Conservation (phyloP, 2,329 filamentous ascomycete genomes). For the Ascocoryne sarcoides region DNA sequence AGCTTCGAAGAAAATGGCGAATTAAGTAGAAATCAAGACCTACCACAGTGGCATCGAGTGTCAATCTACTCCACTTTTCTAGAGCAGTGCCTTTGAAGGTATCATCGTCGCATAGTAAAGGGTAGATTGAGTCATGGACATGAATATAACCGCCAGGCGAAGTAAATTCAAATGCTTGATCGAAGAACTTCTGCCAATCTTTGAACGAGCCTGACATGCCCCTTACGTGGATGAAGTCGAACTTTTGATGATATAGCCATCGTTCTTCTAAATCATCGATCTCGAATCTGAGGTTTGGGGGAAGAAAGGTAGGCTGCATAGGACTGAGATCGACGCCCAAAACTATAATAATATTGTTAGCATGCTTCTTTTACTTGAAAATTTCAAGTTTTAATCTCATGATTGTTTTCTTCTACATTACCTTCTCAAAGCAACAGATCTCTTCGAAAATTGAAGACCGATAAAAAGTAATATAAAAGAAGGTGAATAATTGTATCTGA, state of each 20-base stretch:
- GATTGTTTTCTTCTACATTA: no score
- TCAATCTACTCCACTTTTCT: background rate
- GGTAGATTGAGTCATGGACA: conserved; percentile 19
- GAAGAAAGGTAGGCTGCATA: conserved; percentile 49
- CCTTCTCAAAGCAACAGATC: no score
- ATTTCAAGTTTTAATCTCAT: no score
- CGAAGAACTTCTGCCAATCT: background rate
- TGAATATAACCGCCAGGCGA: conserved; percentile 26
- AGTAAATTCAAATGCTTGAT: conserved; percentile 1
- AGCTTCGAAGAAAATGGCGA: no score
- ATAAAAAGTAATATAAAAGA: no score
- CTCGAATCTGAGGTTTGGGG: conserved; percentile 52
- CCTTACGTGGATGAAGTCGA: conserved; percentile 18
- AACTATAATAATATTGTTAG: no score
- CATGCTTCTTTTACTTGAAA: no score
- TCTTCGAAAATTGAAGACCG: no score
- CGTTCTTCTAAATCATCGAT: conserved; percentile 43
- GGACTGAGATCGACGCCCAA: conserved; percentile 49
- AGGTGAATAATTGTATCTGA: no score
- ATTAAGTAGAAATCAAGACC: no score
- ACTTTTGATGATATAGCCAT: conserved; percentile 20
- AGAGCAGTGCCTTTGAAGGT: background rate
- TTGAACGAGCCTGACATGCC: conserved; percentile 1
- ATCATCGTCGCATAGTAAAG: background rate
- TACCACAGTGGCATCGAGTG: background rate